Percentiles rank a stretch among this genome's conserved stretches.
Conservation (phyloP, 352 stramenopile genomes). For the Phytophthora parvispora region DNA sequence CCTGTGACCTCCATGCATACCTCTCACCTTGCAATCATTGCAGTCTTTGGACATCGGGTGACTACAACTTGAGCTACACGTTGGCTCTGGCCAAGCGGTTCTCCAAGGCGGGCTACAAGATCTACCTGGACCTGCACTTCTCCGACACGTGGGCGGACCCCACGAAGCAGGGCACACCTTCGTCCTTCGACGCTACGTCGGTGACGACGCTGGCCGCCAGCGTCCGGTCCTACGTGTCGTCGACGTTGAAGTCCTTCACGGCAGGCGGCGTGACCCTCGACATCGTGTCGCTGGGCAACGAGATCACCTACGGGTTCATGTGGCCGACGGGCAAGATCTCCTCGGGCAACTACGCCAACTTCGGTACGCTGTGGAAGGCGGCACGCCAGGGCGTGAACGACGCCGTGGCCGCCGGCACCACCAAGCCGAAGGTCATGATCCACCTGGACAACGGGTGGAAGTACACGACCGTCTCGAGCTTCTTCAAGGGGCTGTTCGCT, state of each 20-base stretch:
- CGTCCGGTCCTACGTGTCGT: conserved; percentile 29
- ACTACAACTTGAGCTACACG: conserved; percentile 35
- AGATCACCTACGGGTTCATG: conserved; percentile 41
- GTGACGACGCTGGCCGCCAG: conserved; percentile 20
- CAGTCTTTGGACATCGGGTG: conserved; percentile 29
- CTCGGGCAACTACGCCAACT: conserved; percentile 30
- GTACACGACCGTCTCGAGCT: conserved; percentile 36
- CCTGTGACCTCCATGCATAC: neutral
- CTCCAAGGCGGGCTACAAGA: conserved; percentile 40
- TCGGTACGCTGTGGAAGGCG: conserved; percentile 39
- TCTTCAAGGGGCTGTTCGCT: conserved; percentile 40
- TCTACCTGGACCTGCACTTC: conserved; percentile 50
- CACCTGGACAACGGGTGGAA: conserved; percentile 51
- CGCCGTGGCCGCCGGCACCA: conserved; percentile 29
- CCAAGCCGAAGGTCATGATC: conserved; percentile 47
- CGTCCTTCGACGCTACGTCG: conserved; percentile 24
- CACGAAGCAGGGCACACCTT: conserved; percentile 17
- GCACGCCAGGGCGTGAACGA: conserved; percentile 35
- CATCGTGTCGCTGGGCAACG: conserved; percentile 40
- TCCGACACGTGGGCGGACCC: conserved; percentile 42
- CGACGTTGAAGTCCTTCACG: conserved; percentile 39
- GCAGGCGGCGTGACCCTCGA: conserved; percentile 27
- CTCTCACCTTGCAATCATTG: neutral
- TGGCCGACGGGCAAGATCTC: conserved; percentile 31
- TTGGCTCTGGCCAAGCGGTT: conserved; percentile 32